These are phyloP conservation scores for Lantana camara DNA, from an alignment of 257 asterid genomes.

Conservation along the genomic window DNA sequence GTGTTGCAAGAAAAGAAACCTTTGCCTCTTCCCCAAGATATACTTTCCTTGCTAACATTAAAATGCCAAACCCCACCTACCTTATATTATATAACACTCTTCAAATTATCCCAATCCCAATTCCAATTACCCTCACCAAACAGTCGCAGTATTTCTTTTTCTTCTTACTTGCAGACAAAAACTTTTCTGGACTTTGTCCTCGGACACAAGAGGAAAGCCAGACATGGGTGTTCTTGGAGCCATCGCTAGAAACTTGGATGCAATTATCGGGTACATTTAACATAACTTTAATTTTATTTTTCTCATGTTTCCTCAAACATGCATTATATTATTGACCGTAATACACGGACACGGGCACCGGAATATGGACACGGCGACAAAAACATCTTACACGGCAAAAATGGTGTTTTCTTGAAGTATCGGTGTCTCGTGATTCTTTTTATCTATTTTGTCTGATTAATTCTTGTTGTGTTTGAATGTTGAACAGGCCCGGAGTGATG, in stretches of 20 bases:
- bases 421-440: too few species aligned
- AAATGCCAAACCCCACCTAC: slow-evolving; percentile 15
- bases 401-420: too few species aligned
- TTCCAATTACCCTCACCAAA: slow-evolving; percentile 15
- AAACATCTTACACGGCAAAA: too few species aligned
- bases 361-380: too few species aligned
- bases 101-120: background rate
- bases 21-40: slow-evolving; percentile 44
- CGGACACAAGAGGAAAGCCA: background rate
- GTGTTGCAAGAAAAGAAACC: slow-evolving; percentile 55
- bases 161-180: background rate
- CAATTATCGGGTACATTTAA: slow-evolving; percentile 60
- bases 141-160: background rate
- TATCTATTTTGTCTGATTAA: background rate
- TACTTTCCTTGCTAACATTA: slow-evolving; percentile 45
- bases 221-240: slow-evolving; percentile 72
- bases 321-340: too few species aligned
- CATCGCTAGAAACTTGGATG: slow-evolving; percentile 65
- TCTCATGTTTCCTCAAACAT: too few species aligned
- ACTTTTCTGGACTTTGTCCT: background rate
- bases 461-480: slow-evolving; percentile 4
- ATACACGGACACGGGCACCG: too few species aligned
- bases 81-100: slow-evolving; percentile 19
- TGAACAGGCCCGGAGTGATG: slow-evolving; percentile 83
- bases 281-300: background rate